Base-by-base conservation (phyloP, 805 yeast genomes). In the Henningerozyma blattae region DNA sequence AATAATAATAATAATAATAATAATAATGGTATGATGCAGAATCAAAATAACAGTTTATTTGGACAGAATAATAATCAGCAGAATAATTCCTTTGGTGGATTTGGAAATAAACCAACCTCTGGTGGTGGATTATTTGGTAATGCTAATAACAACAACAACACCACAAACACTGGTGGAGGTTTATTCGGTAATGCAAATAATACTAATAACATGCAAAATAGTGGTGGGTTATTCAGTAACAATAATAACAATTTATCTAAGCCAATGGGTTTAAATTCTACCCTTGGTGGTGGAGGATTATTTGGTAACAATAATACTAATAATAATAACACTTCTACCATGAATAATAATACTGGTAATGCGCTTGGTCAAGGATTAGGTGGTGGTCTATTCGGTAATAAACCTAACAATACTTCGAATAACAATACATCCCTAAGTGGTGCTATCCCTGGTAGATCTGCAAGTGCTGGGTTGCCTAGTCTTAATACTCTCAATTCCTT, bases 401-500 rank as follows among this genome's bases (percentile, higher is more conserved):
- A 56, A 29, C 54, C 54, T 18, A 42, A 45, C 10, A 15, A 38
- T 14, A 32, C 46, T n/a, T 6, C 19, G 8, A 28, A 28, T 17
- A 27, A 28, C 22, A 28, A 28, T 17, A 68, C 70, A 3, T 48
- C 67, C 31, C 69, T 71, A 46, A 72, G 71, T 18, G 55, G 50
- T 18, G 44, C 47, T 36, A 41, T 47, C 4, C 12, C 32, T 6
- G 27, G 15, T 14, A 10, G 15, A 15, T 12, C 15, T 13, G 28
- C 14, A 7, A 3, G 28, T 26, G 28, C 14, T n/a, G 31, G 31
- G 5, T 28, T 28, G 15, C n/a, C n/a, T 18, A 14, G 15, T 38
- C 10, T 20, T 8, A 20, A 20, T 12, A 20, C 8, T 9, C 24
- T 12, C 12, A 12, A 10, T 26, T 3, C 15, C 15, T 26, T 26